Conservation (phyloP, 306 rosid genomes). For the Pachyrhizus erosus region DNA sequence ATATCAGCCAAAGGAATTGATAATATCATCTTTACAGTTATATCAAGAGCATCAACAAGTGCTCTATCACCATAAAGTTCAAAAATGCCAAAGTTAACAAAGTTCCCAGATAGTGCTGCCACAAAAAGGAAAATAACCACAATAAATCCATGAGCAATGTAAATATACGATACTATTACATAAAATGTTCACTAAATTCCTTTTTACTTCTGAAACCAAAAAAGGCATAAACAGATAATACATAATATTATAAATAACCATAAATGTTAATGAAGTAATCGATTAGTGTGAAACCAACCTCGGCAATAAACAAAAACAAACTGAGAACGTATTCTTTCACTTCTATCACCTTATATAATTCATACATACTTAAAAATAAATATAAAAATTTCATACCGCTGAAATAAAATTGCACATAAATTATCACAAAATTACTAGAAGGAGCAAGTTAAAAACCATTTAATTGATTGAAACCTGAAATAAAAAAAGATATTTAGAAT, state of each 20-base stretch:
- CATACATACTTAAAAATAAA: neutral
- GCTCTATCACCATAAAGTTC: slow-evolving; percentile 94
- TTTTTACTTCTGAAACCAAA: neutral
- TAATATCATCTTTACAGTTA: slow-evolving; percentile 74
- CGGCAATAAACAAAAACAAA: slow-evolving; percentile 15
- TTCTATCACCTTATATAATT: slow-evolving; percentile 20
- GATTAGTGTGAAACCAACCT: neutral
- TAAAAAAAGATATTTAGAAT: slow-evolving; percentile 5
- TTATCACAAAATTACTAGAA: neutral
- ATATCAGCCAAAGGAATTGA: slow-evolving; percentile 84
- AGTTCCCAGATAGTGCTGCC: slow-evolving; percentile 86
- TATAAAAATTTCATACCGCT: neutral
- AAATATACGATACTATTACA: slow-evolving; percentile 6
- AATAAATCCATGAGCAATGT: slow-evolving; percentile 22
- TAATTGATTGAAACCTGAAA: neutral
- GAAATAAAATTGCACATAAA: slow-evolving; percentile 3
- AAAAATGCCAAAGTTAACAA: slow-evolving; percentile 92
- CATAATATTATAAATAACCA: slow-evolving; percentile 1
- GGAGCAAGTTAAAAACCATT: slow-evolving; percentile 1
- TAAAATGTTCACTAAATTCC: neutral
- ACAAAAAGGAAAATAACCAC: slow-evolving; percentile 33
- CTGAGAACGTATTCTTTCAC: slow-evolving; percentile 12
- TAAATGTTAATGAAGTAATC: slow-evolving; percentile 28
- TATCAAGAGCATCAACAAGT: slow-evolving; percentile 78
- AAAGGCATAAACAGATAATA: neutral